phyloP scores from a whole-genome alignment of 306 rosid genomes.

The Heteromeles arbutifolia region DNA sequence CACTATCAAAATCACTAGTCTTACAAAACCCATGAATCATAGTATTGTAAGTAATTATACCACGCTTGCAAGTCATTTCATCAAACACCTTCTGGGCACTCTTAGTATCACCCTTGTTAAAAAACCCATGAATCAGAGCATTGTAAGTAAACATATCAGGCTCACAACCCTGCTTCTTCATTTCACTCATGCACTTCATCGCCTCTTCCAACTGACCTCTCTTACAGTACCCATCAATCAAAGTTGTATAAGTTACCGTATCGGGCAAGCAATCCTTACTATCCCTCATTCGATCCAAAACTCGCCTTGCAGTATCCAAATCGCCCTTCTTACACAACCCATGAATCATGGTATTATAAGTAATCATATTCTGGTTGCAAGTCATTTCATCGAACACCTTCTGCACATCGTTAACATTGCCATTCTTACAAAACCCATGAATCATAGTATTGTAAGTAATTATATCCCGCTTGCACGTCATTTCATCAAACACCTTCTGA shows the following conservation, averaged over 20 bases:
- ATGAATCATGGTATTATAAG: constrained; percentile 36
- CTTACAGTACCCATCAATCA: constrained; percentile 47
- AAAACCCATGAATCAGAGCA: constrained; percentile 28
- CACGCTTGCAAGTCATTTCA: constrained; percentile 38
- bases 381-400: constrained; percentile 56
- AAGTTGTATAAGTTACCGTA: constrained; percentile 40
- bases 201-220: constrained; percentile 36
- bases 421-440: constrained; percentile 32
- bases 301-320: constrained; percentile 27
- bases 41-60: constrained; percentile 30
- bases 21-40: constrained; percentile 37
- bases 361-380: constrained; percentile 34
- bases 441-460: constrained; percentile 42
- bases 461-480: constrained; percentile 33
- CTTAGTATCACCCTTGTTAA: constrained; percentile 33
- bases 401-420: neutral
- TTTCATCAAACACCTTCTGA: constrained; percentile 43
- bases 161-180: constrained; percentile 26
- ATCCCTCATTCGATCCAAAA: constrained; percentile 20
- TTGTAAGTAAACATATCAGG: constrained; percentile 45
- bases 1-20: constrained; percentile 35
- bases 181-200: constrained; percentile 28
- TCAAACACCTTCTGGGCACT: constrained; percentile 43
- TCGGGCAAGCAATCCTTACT: constrained; percentile 30
- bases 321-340: constrained; percentile 40